Percentiles rank a stretch among this genome's conserved stretches.
Conservation (phyloP, 345 rosid genomes). For the Boechera divaricarpa region DNA sequence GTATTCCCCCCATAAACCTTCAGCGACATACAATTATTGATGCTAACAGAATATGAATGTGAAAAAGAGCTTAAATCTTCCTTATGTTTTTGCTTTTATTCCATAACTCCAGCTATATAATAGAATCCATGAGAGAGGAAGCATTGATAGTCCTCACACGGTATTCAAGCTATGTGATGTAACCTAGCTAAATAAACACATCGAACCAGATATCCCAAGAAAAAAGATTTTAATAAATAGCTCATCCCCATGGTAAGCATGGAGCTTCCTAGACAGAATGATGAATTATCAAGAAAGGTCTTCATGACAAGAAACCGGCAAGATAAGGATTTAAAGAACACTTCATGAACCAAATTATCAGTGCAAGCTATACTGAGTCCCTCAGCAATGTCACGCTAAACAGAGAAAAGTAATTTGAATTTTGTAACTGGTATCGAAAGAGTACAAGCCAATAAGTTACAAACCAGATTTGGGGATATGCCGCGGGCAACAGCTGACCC, state of each 20-base stretch:
- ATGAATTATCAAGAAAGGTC: not conserved
- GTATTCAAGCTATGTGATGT: not conserved
- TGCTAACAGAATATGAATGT: not conserved
- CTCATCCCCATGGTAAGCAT: not conserved
- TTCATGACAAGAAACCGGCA: conserved; percentile 11
- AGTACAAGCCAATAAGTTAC: conserved; percentile 13
- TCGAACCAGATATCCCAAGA: not conserved
- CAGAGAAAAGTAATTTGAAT: not conserved
- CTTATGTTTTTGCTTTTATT: not conserved
- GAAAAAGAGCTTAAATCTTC: not conserved
- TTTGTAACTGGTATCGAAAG: not conserved
- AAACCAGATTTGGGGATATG: conserved; percentile 87
- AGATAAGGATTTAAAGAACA: not conserved
- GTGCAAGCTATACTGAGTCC: not conserved
- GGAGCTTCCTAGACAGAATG: not conserved
- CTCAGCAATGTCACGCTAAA: conserved; percentile 13
- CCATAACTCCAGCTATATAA: not conserved
- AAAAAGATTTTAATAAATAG: not conserved
- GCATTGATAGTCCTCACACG: not conserved
- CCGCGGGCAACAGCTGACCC: conserved; percentile 97
- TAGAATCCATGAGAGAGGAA: not conserved
- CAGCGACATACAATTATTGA: conserved; percentile 10
- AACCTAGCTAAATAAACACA: not conserved
- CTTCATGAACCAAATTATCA: not conserved
- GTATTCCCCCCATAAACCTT: conserved; percentile 1